phyloP scores from a whole-genome alignment of 192 early-diverging fungal genomes.

The Coemansia sp. region DNA sequence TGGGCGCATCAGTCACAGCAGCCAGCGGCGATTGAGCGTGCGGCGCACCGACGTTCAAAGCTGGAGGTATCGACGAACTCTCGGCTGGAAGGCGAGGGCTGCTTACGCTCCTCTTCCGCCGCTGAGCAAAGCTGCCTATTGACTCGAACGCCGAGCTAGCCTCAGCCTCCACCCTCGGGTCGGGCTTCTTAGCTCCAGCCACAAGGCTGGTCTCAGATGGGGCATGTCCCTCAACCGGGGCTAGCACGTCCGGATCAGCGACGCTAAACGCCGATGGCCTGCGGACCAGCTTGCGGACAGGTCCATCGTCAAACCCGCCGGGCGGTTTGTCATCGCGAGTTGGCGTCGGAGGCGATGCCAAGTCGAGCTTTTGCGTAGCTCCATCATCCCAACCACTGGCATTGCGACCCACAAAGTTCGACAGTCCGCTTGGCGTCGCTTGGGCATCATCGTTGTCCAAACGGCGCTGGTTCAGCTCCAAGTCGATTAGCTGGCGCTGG shows the following conservation, averaged over 20 bases:
- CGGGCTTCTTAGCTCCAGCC: not conserved
- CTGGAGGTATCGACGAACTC: not conserved
- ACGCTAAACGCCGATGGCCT: constrained; percentile 50
- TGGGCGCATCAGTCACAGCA: not conserved
- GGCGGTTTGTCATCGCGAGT: constrained; percentile 9
- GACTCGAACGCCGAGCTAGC: not conserved
- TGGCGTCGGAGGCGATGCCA: constrained; percentile 48
- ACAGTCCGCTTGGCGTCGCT: not conserved
- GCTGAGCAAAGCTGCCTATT: not conserved
- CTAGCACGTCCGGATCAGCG: constrained; percentile 19
- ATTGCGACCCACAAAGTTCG: not conserved
- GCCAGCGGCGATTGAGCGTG: not conserved
- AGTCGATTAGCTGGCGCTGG: constrained; percentile 53
- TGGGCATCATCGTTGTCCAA: not conserved
- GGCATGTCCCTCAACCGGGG: not conserved
- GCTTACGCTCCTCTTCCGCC: not conserved
- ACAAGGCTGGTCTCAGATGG: not conserved
- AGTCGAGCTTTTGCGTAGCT: constrained; percentile 18
- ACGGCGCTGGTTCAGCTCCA: constrained; percentile 48
- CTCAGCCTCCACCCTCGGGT: not conserved
- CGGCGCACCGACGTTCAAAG: not conserved
- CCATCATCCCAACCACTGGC: constrained; percentile 16
- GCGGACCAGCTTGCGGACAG: constrained; percentile 14
- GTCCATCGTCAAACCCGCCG: not conserved
- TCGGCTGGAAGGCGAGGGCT: constrained; percentile 1